These are phyloP conservation scores for Liriodendron chinense DNA, from an alignment of 164 flowering plant species.

Conservation along the genomic window DNA sequence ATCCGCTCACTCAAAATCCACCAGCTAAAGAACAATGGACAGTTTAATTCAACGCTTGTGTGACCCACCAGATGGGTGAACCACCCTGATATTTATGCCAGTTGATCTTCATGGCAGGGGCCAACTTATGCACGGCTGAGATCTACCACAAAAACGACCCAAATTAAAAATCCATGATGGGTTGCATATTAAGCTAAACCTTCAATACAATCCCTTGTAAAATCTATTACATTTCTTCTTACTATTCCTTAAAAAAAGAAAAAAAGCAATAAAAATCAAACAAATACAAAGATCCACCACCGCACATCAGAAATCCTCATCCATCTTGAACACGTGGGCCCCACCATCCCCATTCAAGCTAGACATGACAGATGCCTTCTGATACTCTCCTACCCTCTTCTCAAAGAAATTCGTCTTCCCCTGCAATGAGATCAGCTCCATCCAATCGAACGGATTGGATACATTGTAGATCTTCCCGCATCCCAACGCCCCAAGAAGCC, in stretches of 20 bases:
- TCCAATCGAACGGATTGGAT: conserved; percentile 89
- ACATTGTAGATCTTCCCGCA: conserved; percentile 55
- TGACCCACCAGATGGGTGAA: no score
- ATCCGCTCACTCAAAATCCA: no score
- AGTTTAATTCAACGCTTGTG: no score
- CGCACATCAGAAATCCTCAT: conserved; percentile 65
- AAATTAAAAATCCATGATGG: no score
- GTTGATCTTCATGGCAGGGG: no score
- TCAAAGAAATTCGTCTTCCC: conserved; percentile 96
- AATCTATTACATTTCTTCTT: not conserved
- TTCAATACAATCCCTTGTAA: not conserved
- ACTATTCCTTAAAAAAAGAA: not conserved
- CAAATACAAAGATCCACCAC: not conserved
- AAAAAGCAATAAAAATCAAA: not conserved
- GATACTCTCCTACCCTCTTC: conserved; percentile 93
- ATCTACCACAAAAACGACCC: no score
- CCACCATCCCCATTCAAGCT: conserved; percentile 64
- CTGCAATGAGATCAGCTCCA: conserved; percentile 85
- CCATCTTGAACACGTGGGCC: conserved; percentile 61
- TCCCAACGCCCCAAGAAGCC: conserved; percentile 66
- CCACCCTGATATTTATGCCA: no score
- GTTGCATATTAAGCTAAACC: no score
- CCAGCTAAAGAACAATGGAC: no score
- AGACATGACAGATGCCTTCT: conserved; percentile 87
- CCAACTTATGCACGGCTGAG: no score